A percentile compares a stretch with the other conserved stretches of the same genome.
Evolutionary conservation across 257 asterid species (phyloP).

Genomic region (Rubia yunnanensis): DNA sequence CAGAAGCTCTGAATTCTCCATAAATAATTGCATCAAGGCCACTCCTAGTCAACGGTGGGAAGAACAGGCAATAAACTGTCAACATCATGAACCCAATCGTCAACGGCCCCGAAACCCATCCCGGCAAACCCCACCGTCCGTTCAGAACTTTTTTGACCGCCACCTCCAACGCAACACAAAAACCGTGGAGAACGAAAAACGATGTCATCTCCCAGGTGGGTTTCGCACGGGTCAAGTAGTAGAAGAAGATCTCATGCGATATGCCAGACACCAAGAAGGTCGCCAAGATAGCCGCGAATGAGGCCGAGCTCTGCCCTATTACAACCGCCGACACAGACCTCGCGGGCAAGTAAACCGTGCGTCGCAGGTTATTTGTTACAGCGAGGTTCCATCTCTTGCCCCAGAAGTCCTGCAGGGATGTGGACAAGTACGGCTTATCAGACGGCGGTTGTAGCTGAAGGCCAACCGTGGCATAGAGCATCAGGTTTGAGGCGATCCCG

Average conservation of each 20-base stretch:
- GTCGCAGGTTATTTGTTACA: constrained; percentile 31
- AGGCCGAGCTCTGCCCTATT: constrained; percentile 26
- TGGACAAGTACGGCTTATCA: constrained; percentile 50
- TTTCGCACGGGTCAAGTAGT: constrained; percentile 32
- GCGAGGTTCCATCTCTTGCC: constrained; percentile 65
- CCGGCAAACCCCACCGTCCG: constrained; percentile 13
- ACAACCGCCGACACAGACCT: constrained; percentile 13
- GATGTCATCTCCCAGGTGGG: constrained; percentile 65
- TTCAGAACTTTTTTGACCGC: constrained; percentile 14
- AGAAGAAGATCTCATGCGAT: constrained; percentile 54
- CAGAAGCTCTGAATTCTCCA: constrained; percentile 28
- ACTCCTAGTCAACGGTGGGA: constrained; percentile 47
- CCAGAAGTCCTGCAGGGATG: constrained; percentile 65
- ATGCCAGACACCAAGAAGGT: constrained; percentile 51
- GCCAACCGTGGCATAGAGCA: constrained; percentile 19
- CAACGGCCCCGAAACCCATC: constrained; percentile 2
- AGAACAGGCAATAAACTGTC: constrained; percentile 53
- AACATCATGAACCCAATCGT: constrained; percentile 18
- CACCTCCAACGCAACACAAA: constrained; percentile 34
- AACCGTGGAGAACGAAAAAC: constrained; percentile 53
- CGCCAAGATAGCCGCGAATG: constrained; percentile 25
- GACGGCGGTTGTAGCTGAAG: constrained; percentile 47
- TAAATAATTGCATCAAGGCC: constrained; percentile 31
- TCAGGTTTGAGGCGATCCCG: constrained; percentile 21
- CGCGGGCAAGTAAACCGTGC: constrained; percentile 46